These are phyloP conservation scores for Auxenochlorella pyrenoidosa DNA, from an alignment of 139 green algal genomes.

Conservation along the genomic window DNA sequence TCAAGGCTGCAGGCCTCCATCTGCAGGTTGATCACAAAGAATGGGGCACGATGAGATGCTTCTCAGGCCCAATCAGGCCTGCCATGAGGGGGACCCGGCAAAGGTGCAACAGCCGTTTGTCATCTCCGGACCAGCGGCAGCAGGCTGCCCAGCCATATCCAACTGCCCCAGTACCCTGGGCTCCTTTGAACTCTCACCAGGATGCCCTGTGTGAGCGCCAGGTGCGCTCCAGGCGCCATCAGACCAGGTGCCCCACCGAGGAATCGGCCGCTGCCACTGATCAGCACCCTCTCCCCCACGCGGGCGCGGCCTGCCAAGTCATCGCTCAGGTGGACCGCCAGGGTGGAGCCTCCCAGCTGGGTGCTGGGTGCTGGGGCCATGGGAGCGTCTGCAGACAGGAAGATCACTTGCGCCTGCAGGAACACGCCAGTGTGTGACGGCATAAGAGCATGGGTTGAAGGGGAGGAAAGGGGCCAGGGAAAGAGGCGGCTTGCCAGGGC, in stretches of 20 bases:
- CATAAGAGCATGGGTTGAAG: background rate
- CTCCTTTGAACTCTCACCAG: background rate
- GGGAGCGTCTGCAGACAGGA: background rate
- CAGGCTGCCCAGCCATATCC: background rate
- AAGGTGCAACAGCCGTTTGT: no score
- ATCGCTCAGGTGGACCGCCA: conserved; percentile 22
- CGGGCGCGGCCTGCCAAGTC: conserved; percentile 13
- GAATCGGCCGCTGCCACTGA: background rate
- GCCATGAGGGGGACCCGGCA: no score
- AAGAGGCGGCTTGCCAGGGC: background rate
- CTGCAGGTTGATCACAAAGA: no score
- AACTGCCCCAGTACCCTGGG: no score
- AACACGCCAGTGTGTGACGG: background rate
- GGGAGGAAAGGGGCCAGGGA: background rate
- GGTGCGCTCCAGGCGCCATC: background rate
- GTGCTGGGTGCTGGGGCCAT: background rate
- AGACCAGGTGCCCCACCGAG: background rate
- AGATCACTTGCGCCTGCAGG: conserved; percentile 26
- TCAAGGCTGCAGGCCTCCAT: conserved; percentile 24
- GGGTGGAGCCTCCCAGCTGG: background rate
- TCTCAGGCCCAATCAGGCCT: no score
- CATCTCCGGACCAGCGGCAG: background rate
- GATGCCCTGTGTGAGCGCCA: background rate
- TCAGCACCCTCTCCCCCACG: conserved; percentile 16
- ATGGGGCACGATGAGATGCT: no score